Evolutionary conservation across 2,329 filamentous ascomycete genomes (phyloP), one percentile per base, ranked within the genome.

Genomic region (Phoma sp.): DNA sequence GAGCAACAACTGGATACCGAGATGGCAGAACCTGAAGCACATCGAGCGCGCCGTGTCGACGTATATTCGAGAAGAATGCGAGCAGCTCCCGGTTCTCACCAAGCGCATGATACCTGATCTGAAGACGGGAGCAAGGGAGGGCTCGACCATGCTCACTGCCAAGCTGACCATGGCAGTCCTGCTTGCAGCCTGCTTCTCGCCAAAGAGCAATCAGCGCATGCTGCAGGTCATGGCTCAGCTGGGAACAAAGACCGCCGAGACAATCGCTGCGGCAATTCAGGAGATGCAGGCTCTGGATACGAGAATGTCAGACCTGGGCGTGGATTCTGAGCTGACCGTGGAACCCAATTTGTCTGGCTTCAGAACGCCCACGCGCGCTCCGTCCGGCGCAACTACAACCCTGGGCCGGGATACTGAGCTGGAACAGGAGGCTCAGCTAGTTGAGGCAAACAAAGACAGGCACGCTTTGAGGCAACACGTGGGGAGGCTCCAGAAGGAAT

Each of bases 11-110:
- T 82, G 79, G 79, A 81, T 80, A 44, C 75, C 78, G 41, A 73
- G 77, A 74, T 81, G 79, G 79, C 79, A 82, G 73, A 82, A 82
- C 59, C 65, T 82, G 53, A 82, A 82, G 66, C 76, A 80, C 58
- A 75, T 82, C 59, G 78, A 81, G 62, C 77, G 78, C 36, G 71
- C 77, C 60, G 73, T 80, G 48, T 77, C 77, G 24, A 75, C 77
- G 24, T 82, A 81, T 67, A 78, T 81, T 48, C 73, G 79, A 14
- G 79, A 81, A 53, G 75, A 76, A 56, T 74, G 74, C 65, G 69
- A 68, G 51, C 69, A 75, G 68, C 72, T 75, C 53, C 67, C 74
- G 56, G 68, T 76, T 49, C 61, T 77, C 45, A 73, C 64, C 55
- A 73, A 70, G 62, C 61, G 72, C 63, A 68, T 76, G 67, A 66